phyloP scores from a whole-genome alignment of 2,329 filamentous ascomycete genomes.

The Ophiostoma himal-ulmi region DNA sequence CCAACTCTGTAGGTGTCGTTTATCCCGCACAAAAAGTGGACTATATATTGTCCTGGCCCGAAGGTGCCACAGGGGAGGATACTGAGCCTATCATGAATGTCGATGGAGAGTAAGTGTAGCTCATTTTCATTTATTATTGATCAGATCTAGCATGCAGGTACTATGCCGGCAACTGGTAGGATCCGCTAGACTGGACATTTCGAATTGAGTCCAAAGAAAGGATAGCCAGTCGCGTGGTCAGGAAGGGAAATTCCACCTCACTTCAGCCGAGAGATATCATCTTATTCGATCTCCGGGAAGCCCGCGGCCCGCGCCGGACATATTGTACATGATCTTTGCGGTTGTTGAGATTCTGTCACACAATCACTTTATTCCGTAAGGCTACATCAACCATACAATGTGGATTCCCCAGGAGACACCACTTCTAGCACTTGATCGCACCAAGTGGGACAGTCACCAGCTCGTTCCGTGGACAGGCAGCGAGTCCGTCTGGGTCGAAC shows the following conservation, averaged over 20 bases:
- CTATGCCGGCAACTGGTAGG: conserved; percentile 16
- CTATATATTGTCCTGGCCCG: conserved; percentile 26
- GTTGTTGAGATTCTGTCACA: conserved; percentile 27
- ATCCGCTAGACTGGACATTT: conserved; percentile 15
- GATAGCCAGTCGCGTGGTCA: background rate
- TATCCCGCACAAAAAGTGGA: conserved; percentile 29
- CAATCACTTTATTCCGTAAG: conserved; percentile 26
- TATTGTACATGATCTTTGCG: conserved; percentile 26
- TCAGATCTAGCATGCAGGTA: background rate
- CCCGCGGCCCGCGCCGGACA: conserved; percentile 18
- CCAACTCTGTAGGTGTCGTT: conserved; percentile 26
- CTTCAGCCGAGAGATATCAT: background rate
- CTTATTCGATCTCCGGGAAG: conserved; percentile 21
- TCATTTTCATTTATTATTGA: background rate
- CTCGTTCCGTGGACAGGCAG: conserved; percentile 28
- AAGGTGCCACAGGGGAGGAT: background rate
- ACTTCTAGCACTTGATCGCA: conserved; percentile 24
- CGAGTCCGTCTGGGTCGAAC: conserved; percentile 27
- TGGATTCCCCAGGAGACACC: conserved; percentile 27
- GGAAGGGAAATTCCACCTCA: background rate
- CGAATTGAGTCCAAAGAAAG: background rate
- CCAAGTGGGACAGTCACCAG: conserved; percentile 27
- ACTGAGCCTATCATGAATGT: conserved; percentile 24
- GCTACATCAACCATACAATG: conserved; percentile 28
- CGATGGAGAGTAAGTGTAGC: conserved; percentile 26